Conservation (phyloP, 2,329 filamentous ascomycete genomes). For the Nannizzia gypsea region DNA sequence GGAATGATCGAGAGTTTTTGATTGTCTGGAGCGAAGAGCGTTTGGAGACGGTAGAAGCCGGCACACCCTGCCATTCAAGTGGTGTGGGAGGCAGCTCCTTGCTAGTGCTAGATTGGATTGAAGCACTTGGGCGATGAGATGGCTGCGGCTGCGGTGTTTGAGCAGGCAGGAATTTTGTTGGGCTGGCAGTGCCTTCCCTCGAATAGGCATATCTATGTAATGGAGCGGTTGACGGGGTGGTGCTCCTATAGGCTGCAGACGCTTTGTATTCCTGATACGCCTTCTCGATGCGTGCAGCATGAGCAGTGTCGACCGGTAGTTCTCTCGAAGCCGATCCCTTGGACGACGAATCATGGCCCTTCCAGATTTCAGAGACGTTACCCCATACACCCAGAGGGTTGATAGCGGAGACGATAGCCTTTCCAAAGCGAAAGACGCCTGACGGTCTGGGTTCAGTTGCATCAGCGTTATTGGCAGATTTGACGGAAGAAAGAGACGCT, state of each 20-base stretch:
- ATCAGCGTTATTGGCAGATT: slow-evolving; percentile 4
- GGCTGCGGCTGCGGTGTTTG: background rate
- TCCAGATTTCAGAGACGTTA: slow-evolving; percentile 33
- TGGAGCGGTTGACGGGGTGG: background rate
- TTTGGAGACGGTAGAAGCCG: background rate
- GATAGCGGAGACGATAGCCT: slow-evolving; percentile 42
- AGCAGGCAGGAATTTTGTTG: slow-evolving; percentile 5
- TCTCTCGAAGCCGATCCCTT: slow-evolving; percentile 29
- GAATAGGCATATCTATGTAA: background rate
- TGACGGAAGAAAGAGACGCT: background rate
- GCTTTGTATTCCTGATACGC: slow-evolving; percentile 45
- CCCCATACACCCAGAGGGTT: slow-evolving; percentile 42
- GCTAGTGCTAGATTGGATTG: background rate
- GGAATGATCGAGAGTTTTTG: background rate
- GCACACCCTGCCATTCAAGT: background rate
- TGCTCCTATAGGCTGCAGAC: slow-evolving; percentile 1
- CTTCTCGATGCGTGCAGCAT: slow-evolving; percentile 24
- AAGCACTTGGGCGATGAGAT: background rate
- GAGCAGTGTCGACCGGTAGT: background rate
- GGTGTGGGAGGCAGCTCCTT: slow-evolving; percentile 1
- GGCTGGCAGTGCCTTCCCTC: background rate
- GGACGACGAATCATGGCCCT: slow-evolving; percentile 21
- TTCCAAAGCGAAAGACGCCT: slow-evolving; percentile 45
- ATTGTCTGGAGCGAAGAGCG: background rate
- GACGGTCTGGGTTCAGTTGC: slow-evolving; percentile 23